These are phyloP conservation scores for Rhododendron ovatum DNA, from an alignment of 148 eudicot species.

Conservation along the genomic window DNA sequence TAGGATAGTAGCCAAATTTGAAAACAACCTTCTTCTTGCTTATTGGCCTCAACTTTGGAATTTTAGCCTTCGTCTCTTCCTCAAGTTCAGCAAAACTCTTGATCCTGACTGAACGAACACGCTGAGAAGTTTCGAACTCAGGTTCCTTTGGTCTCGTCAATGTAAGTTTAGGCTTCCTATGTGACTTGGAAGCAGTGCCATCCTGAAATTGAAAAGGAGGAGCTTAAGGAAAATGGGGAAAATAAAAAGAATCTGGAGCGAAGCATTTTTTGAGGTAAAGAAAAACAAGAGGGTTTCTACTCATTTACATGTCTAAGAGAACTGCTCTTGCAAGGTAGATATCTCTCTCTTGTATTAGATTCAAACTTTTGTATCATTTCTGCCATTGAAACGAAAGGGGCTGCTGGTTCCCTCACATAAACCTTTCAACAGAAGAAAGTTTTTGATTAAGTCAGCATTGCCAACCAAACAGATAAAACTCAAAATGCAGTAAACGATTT, in stretches of 20 bases:
- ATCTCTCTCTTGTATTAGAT: constrained; percentile 62
- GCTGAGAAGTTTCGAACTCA: constrained; percentile 76
- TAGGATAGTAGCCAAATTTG: neutral
- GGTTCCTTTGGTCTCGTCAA: constrained; percentile 91
- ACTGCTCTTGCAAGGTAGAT: constrained; percentile 27
- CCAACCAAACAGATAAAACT: neutral
- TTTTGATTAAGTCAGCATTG: constrained; percentile 12
- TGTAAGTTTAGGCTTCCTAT: constrained; percentile 55
- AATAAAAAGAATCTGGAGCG: neutral
- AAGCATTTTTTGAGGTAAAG: neutral
- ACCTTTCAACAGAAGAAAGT: constrained; percentile 26
- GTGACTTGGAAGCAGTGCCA: constrained; percentile 24
- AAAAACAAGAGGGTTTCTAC: neutral
- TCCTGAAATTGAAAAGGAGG: constrained; percentile 24
- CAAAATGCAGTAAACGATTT: neutral
- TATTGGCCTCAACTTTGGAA: constrained; percentile 83
- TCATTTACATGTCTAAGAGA: constrained; percentile 13
- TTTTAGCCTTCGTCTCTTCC: constrained; percentile 93
- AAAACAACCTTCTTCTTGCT: constrained; percentile 58
- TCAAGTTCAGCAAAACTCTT: constrained; percentile 89
- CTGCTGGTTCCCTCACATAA: constrained; percentile 65
- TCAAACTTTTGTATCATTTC: constrained; percentile 89
- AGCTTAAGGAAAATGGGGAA: neutral
- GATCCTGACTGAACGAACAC: constrained; percentile 59
- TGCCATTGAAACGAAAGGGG: constrained; percentile 84